Conservation (phyloP, 2,329 filamentous ascomycete genomes). For the Cadophora sp. region DNA sequence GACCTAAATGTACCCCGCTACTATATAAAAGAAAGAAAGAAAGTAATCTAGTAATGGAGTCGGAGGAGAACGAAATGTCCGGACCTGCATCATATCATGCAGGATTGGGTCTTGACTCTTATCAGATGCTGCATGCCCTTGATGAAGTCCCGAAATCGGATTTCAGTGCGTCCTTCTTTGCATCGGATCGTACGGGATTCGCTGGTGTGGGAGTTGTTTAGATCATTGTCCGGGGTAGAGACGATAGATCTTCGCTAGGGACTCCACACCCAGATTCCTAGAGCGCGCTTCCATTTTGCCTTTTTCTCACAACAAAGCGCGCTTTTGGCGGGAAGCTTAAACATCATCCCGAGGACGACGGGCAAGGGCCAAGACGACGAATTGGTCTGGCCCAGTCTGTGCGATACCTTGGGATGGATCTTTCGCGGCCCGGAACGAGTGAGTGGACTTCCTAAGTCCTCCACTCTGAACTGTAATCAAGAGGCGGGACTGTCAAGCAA, state of each 20-base stretch:
- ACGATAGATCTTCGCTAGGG: slow-evolving; percentile 28
- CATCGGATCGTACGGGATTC: slow-evolving; percentile 22
- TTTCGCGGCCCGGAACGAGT: slow-evolving; percentile 16
- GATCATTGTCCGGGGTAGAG: slow-evolving; percentile 25
- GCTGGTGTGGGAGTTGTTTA: slow-evolving; percentile 33
- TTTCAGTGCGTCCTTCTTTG: not conserved
- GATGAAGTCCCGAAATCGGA: slow-evolving; percentile 13
- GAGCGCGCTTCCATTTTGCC: not conserved
- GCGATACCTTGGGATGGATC: slow-evolving; percentile 8
- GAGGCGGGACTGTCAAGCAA: slow-evolving; percentile 7
- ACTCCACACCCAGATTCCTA: not conserved
- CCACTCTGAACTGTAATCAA: not conserved
- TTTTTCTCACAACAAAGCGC: slow-evolving; percentile 17
- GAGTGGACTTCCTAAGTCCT: not conserved
- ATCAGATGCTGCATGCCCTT: slow-evolving; percentile 23
- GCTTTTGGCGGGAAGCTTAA: slow-evolving; percentile 29
- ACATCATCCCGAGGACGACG: slow-evolving; percentile 3
- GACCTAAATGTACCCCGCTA: not conserved
- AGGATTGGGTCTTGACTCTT: not conserved
- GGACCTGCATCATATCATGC: slow-evolving; percentile 15
- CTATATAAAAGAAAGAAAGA: not conserved
- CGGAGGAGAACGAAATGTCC: not conserved
- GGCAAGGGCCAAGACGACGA: not conserved
- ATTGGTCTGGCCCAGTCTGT: slow-evolving; percentile 16
- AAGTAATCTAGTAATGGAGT: not conserved